Conservation (phyloP, 345 rosid genomes). For the Pelargonium nanum region DNA sequence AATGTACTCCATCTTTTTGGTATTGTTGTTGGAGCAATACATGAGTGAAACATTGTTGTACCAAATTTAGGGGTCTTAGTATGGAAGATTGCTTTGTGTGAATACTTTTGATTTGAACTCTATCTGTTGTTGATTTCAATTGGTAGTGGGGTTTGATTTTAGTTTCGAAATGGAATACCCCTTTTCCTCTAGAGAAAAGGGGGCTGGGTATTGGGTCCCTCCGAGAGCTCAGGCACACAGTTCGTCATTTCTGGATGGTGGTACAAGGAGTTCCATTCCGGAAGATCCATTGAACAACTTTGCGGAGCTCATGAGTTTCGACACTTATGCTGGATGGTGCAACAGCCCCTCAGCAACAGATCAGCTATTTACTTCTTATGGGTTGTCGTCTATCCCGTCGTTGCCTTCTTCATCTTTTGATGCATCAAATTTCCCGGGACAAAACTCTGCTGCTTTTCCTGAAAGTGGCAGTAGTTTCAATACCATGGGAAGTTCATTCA, state of each 20-base stretch:
- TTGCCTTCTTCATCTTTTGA: constrained; percentile 32
- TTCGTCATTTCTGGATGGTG: constrained; percentile 13
- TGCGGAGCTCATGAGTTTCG: constrained; percentile 52
- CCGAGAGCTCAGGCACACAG: constrained; percentile 36
- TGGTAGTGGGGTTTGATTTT: constrained; percentile 3
- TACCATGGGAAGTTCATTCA: constrained; percentile 26
- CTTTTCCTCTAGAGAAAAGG: constrained; percentile 46
- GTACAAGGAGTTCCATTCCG: constrained; percentile 20
- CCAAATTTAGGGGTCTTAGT: constrained; percentile 6
- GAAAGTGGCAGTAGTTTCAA: constrained; percentile 15
- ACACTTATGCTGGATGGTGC: constrained; percentile 55
- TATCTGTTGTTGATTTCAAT: constrained; percentile 12
- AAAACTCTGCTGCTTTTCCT: constrained; percentile 19
- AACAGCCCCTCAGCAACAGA: constrained; percentile 40
- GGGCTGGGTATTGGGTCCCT: constrained; percentile 31
- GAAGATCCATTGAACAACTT: constrained; percentile 45
- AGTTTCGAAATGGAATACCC: constrained; percentile 44
- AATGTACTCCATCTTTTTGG: constrained; percentile 1
- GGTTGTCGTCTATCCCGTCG: constrained; percentile 28
- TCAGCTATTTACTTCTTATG: constrained; percentile 35
- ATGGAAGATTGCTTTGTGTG: neutral
- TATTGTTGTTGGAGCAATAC: too few relatives aligned
- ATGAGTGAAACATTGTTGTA: neutral
- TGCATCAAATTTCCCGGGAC: constrained; percentile 20
- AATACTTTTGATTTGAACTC: constrained; percentile 9